Percentiles rank a stretch among this genome's conserved stretches.
Conservation (phyloP, 1,284 basidiomycete species). For the Pseudozyma hubeiensis region DNA sequence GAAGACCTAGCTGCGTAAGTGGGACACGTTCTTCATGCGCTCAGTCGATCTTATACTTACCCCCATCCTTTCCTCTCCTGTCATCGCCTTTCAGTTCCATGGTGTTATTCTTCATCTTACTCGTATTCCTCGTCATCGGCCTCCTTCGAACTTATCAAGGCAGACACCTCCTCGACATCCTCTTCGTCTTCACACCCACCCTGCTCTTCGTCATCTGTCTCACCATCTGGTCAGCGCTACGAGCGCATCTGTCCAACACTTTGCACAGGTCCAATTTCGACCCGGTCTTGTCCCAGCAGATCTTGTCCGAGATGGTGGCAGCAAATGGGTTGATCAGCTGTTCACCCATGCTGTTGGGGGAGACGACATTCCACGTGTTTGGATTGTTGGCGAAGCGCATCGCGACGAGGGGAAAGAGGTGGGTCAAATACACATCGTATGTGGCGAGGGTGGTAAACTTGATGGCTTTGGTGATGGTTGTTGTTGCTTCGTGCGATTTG, state of each 20-base stretch:
- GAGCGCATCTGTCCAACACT: conserved; percentile 15
- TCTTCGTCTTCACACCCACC: conserved; percentile 24
- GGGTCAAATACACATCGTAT: conserved; percentile 24
- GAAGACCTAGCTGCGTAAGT: conserved; percentile 44
- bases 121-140: conserved; percentile 24
- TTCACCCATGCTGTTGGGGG: conserved; percentile 30
- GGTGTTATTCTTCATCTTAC: conserved; percentile 36
- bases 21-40: background rate
- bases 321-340: conserved; percentile 29
- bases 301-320: conserved; percentile 16
- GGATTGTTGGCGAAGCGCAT: conserved; percentile 32
- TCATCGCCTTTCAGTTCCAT: conserved; percentile 13
- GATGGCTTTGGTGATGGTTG: conserved; percentile 27
- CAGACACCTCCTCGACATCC: conserved; percentile 8
- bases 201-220: conserved; percentile 26
- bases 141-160: conserved; percentile 18
- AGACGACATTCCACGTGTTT: conserved; percentile 35
- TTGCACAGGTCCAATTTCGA: conserved; percentile 6
- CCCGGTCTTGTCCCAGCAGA: conserved; percentile 1
- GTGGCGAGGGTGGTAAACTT: conserved; percentile 22
- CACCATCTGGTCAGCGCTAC: conserved; percentile 20
- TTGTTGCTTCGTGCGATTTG: conserved; percentile 26
- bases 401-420: conserved; percentile 6
- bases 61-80: too few relatives aligned
- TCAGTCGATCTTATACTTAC: background rate